Conservation (phyloP, 75 land plant genomes). For the Larix kaempferi region DNA sequence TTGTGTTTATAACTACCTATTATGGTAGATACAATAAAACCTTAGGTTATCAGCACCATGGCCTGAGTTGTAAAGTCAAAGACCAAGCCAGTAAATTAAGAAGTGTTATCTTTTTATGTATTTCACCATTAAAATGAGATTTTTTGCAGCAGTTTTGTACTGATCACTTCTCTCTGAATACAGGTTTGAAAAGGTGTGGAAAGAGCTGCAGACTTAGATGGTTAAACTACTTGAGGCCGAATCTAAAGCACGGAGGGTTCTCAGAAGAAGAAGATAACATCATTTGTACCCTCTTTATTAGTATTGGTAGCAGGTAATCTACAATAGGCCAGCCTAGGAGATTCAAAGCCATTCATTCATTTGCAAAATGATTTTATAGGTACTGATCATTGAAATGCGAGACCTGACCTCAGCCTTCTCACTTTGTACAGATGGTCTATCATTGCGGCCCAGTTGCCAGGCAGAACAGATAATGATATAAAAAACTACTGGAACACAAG, state of each 20-base stretch:
- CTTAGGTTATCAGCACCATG: background rate
- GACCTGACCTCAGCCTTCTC: background rate
- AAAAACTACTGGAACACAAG: slow-evolving; percentile 49
- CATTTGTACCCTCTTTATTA: slow-evolving; percentile 48
- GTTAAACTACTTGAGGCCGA: slow-evolving; percentile 75
- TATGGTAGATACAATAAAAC: background rate
- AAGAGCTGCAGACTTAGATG: slow-evolving; percentile 84
- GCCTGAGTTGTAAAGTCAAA: background rate
- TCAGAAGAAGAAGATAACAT: slow-evolving; percentile 67
- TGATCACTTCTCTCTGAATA: background rate
- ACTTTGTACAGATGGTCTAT: slow-evolving; percentile 31
- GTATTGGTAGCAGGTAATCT: slow-evolving; percentile 51
- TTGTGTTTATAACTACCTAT: background rate
- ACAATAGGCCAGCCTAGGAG: background rate
- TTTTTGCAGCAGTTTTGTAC: background rate
- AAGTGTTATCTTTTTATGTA: background rate
- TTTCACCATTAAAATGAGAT: background rate
- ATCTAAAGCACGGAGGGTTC: slow-evolving; percentile 73
- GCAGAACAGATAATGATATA: slow-evolving; percentile 40
- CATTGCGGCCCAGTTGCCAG: slow-evolving; percentile 45
- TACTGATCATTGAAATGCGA: background rate
- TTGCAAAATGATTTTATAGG: too few relatives aligned
- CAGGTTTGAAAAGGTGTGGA: slow-evolving; percentile 71
- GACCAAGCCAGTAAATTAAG: too few relatives aligned
- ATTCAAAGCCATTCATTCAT: background rate